Evolutionary conservation across 1,284 basidiomycete genomes (phyloP), one percentile per base, ranked within the genome.

Genomic region (Fomitopsis betulina): DNA sequence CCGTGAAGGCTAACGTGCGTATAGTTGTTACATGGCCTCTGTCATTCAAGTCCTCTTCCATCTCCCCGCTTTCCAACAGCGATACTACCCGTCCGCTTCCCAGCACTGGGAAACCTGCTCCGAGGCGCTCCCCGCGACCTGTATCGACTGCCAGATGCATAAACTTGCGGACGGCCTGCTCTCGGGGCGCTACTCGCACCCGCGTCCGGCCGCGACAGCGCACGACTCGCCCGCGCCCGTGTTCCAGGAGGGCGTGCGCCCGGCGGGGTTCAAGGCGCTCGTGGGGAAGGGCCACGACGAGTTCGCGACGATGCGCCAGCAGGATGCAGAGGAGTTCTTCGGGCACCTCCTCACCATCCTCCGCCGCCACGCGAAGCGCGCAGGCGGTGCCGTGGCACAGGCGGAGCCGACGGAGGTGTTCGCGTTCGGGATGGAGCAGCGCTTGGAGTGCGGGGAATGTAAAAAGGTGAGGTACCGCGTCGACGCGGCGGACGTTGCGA

Each of bases 321-420:
- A 99, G 72, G 96, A 99, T 69, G 87, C 96, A 1, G 95, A 98
- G 69, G 96, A 99, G 73, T 99, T 99, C 75, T 81, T 99, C 60
- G 82, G 85, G 56, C 85, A 96, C 72, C 75, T 98, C 9, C 68
- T 98, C 54, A 84, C 83, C 3, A 79, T 84, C 17, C 74, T 97
- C 15, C 79, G 92, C 54, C 75, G 86, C 62, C 81, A 91, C 66
- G 75, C 83, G 50, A 85, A 87, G 68, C 82, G 81, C 62, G 74
- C 74, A 53, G 75, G 77, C 58, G 75, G 77, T 58, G 30, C 38
- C 13, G 63, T 58, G 25, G 55, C 57, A 35, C 25, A 61, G 65
- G 15, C 25, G 25, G 75, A 72, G 39, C 84, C 94, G 2, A 96
- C 94, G 0, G 78, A 80, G 54, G 75, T 86, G 1, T 94, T 98